Conservation (phyloP, 2,329 filamentous ascomycete species). For the Ramichloridium luteum region DNA sequence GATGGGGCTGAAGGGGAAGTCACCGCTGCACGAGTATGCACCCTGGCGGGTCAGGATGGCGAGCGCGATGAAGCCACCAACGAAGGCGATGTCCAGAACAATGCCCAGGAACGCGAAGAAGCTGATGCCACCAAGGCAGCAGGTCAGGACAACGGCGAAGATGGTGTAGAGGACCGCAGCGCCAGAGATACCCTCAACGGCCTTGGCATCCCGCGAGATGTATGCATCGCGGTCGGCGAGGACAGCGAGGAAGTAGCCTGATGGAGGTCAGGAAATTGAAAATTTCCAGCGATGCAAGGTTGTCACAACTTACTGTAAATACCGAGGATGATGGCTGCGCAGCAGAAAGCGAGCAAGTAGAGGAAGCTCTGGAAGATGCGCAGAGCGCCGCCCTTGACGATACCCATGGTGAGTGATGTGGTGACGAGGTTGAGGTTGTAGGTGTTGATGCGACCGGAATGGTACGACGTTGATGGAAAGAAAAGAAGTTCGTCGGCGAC, state of each 20-base stretch:
- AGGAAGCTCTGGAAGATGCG: constrained; percentile 58
- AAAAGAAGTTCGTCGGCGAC: not conserved
- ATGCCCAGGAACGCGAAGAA: constrained; percentile 64
- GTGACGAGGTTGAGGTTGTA: not conserved
- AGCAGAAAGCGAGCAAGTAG: constrained; percentile 61
- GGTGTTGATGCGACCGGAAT: constrained; percentile 2
- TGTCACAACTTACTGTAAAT: constrained; percentile 34
- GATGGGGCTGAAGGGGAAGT: constrained; percentile 58
- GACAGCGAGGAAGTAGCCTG: constrained; percentile 64
- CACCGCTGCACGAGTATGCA: constrained; percentile 50
- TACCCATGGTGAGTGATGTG: constrained; percentile 18
- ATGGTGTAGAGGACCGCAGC: constrained; percentile 62
- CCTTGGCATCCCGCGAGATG: constrained; percentile 46
- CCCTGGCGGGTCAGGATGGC: constrained; percentile 63
- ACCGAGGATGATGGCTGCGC: constrained; percentile 55
- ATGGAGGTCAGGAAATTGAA: constrained; percentile 36
- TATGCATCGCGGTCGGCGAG: constrained; percentile 50
- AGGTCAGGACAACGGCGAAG: constrained; percentile 60
- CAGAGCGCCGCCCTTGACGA: constrained; percentile 46
- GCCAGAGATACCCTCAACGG: constrained; percentile 55
- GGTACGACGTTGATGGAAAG: not conserved
- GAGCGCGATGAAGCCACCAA: constrained; percentile 68
- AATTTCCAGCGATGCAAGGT: not conserved
- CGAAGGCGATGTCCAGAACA: constrained; percentile 64
- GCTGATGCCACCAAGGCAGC: constrained; percentile 62